phyloP scores from a whole-genome alignment of 805 yeast species.

The Pichia nakasei region DNA sequence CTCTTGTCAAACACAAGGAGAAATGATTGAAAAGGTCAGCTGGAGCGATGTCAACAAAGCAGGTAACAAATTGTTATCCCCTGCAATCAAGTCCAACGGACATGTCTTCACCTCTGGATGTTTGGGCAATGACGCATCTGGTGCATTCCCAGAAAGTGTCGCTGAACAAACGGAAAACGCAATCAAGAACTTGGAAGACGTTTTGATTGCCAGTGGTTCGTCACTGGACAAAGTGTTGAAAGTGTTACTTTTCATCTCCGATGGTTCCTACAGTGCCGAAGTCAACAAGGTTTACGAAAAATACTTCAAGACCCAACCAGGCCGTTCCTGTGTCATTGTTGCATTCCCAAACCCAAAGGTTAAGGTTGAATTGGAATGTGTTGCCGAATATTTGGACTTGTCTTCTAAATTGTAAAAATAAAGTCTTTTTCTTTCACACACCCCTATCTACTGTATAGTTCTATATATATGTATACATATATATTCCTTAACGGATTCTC shows the following conservation, averaged over 20 bases:
- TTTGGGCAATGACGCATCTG: constrained; percentile 30
- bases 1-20: no score
- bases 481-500: no score
- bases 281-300: constrained; percentile 40
- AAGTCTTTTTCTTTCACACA: no score
- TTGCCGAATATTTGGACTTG: constrained; percentile 4
- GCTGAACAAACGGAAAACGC: constrained; percentile 39
- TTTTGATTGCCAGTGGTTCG: constrained; percentile 37
- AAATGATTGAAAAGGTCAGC: constrained; percentile 21
- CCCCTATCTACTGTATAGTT: no score
- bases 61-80: constrained; percentile 29
- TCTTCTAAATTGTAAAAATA: constrained; percentile 6
- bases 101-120: constrained; percentile 43
- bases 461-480: no score
- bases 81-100: constrained; percentile 33
- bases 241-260: constrained; percentile 40
- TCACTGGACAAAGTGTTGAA: constrained; percentile 39
- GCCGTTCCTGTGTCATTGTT: constrained; percentile 44
- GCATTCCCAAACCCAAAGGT: constrained; percentile 40
- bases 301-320: constrained; percentile 42
- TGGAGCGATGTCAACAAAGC: constrained; percentile 28
- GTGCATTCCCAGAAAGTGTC: constrained; percentile 32
- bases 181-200: constrained; percentile 33
- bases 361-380: constrained; percentile 39
- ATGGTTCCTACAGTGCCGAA: constrained; percentile 33